Percentiles rank a stretch among this genome's conserved stretches.
Evolutionary conservation across 2,329 filamentous ascomycete species (phyloP).

Genomic region (Phialophora macrospora): DNA sequence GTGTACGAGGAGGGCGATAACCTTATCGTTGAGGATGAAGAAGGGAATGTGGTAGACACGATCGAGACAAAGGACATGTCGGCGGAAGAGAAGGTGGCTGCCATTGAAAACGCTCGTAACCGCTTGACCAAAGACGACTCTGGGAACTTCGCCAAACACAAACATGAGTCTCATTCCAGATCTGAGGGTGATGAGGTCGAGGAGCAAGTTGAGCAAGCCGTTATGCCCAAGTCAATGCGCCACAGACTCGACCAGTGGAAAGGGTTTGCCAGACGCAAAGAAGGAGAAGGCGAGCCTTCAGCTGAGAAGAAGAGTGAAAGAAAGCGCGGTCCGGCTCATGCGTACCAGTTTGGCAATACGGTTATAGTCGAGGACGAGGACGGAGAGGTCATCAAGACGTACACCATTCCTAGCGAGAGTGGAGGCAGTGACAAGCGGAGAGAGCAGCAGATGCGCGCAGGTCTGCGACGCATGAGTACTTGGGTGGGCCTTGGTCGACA

Average conservation of each 20-base stretch:
- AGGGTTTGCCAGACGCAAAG: conserved; percentile 50
- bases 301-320: conserved; percentile 41
- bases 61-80: conserved; percentile 55
- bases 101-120: conserved; percentile 58
- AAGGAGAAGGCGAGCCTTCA: conserved; percentile 39
- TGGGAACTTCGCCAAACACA: conserved; percentile 55
- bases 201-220: conserved; percentile 45
- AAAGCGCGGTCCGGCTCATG: conserved; percentile 62
- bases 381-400: conserved; percentile 71
- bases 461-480: conserved; percentile 64
- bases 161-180: conserved; percentile 50
- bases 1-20: conserved; percentile 81
- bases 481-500: conserved; percentile 57
- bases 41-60: conserved; percentile 81
- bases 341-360: conserved; percentile 72
- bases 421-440: conserved; percentile 41
- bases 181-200: conserved; percentile 52
- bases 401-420: conserved; percentile 59
- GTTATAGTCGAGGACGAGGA: conserved; percentile 73
- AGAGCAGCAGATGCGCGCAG: conserved; percentile 51
- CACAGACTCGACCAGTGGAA: conserved; percentile 54
- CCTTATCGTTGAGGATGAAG: conserved; percentile 79
- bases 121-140: conserved; percentile 59
- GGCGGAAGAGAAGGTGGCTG: conserved; percentile 65
- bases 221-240: conserved; percentile 50